Evolutionary conservation across 208 protist genomes (phyloP), one percentile per base, ranked within the genome.

Genomic region (Acanthamoeba royreba): DNA sequence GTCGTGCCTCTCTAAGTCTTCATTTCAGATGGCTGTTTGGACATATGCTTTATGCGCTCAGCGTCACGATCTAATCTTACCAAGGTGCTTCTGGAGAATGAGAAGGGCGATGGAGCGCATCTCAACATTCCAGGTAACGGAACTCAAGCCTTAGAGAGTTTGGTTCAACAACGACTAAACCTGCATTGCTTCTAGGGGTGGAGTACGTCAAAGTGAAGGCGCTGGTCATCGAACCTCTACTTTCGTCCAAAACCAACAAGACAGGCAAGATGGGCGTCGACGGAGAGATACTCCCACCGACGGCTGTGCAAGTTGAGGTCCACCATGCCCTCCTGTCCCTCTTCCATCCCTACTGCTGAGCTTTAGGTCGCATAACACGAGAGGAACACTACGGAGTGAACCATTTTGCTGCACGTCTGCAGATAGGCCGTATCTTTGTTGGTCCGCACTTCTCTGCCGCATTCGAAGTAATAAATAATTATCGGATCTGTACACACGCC

Each of bases 221-320:
- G 47, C 35, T 89, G 7, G 31, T 46, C 28, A 89, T 89, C 47
- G 45, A 66, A 13, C 81, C 81, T n/a, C 33, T 66, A 33, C 2
- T 33, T 15, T 46, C 81, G 45, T 2, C 35, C 0, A 63, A 42
- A 28, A 4, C 49, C 19, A 89, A 89, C 45, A 58, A 87, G 79
- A 35, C 43, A 28, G 81, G 81, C 49, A 89, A 89, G 81, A 55
- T 89, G 81, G 81, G 81, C 33, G 52, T 89, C 52, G 81, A 89
- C 52, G 81, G 81, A 58, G 81, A 89, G 81, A 3, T 66, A 7
- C 45, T 89, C 28, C 81, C 81, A 42, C 52, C 49, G 33, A 55
- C 45, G 31, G 49, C 45, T 8, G 81, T 89, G 47, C 49, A 89
- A 33, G 45, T 89, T 43, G 81, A 89, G 49, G 52, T 89, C 2